These are phyloP conservation scores for Fusarium nygamai DNA, from an alignment of 2,329 filamentous ascomycete species.

Conservation along the genomic window DNA sequence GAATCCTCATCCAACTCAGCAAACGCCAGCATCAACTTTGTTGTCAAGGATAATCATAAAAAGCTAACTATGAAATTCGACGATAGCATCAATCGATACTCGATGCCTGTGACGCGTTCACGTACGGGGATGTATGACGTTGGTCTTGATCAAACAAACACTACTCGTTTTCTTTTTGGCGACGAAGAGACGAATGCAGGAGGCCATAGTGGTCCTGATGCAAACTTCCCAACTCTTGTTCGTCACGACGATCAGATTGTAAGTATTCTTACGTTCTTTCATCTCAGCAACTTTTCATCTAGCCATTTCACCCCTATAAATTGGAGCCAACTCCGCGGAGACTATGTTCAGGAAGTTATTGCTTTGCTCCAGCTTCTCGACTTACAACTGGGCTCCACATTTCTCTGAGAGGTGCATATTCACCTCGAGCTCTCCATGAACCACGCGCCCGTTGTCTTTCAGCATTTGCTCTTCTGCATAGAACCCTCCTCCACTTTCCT, in stretches of 20 bases:
- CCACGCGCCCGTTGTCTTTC: conserved; percentile 11
- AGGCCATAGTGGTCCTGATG: conserved; percentile 68
- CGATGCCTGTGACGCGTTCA: conserved; percentile 85
- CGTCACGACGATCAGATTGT: conserved; percentile 70
- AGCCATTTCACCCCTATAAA: background rate
- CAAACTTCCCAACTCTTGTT: conserved; percentile 87
- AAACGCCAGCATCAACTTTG: background rate
- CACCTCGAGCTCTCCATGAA: conserved; percentile 17
- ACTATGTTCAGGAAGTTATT: conserved; percentile 19
- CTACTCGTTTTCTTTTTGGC: conserved; percentile 85
- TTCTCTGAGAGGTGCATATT: conserved; percentile 30
- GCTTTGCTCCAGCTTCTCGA: conserved; percentile 6
- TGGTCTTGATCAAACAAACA: conserved; percentile 84
- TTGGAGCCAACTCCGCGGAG: background rate
- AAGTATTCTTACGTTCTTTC: conserved; percentile 45
- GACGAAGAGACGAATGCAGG: conserved; percentile 73
- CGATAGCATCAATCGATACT: conserved; percentile 84
- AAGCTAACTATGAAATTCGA: conserved; percentile 37
- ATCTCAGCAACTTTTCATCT: background rate
- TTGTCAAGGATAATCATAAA: background rate
- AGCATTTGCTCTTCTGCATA: conserved; percentile 18
- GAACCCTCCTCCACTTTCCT: background rate
- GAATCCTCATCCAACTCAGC: background rate
- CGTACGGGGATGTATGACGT: conserved; percentile 74
- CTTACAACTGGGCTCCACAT: conserved; percentile 34